Conservation (phyloP, 2,329 filamentous ascomycete genomes). For the Aspergillus ibericus region DNA sequence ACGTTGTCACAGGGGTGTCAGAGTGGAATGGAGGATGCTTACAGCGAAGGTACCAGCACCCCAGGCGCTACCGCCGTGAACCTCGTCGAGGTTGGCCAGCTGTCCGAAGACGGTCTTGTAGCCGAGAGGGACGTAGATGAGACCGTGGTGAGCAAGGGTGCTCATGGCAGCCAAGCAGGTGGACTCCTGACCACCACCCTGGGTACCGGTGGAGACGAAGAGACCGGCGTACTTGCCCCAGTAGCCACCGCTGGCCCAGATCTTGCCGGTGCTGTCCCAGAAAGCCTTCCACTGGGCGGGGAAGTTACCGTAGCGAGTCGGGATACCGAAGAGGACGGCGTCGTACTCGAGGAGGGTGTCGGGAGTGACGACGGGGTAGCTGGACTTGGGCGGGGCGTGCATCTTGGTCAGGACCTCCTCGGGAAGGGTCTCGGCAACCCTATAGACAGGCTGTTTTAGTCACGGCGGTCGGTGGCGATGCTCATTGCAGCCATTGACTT, state of each 20-base stretch:
- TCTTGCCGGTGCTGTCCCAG: slow-evolving; percentile 84
- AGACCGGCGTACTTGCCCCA: slow-evolving; percentile 87
- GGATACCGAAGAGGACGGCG: slow-evolving; percentile 88
- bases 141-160: slow-evolving; percentile 87
- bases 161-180: slow-evolving; percentile 79
- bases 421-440: slow-evolving; percentile 80
- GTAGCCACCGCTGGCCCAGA: slow-evolving; percentile 77
- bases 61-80: slow-evolving; percentile 87
- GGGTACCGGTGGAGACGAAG: slow-evolving; percentile 83
- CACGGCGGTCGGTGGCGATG: neutral
- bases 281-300: slow-evolving; percentile 85
- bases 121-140: slow-evolving; percentile 93
- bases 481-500: slow-evolving; percentile 30
- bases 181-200: slow-evolving; percentile 89
- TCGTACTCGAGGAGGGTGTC: slow-evolving; percentile 73
- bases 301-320: slow-evolving; percentile 96
- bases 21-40: slow-evolving; percentile 29
- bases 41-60: slow-evolving; percentile 88
- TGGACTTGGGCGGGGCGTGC: slow-evolving; percentile 76
- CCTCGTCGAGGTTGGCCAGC: slow-evolving; percentile 70
- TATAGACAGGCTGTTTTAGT: slow-evolving; percentile 32
- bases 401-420: slow-evolving; percentile 85
- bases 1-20: neutral
- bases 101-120: slow-evolving; percentile 76
- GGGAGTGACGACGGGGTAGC: slow-evolving; percentile 64